A percentile compares a stretch with the other conserved stretches of the same genome.
Evolutionary conservation across 345 rosid genomes (phyloP).

Genomic region (Moringa oleifera): DNA sequence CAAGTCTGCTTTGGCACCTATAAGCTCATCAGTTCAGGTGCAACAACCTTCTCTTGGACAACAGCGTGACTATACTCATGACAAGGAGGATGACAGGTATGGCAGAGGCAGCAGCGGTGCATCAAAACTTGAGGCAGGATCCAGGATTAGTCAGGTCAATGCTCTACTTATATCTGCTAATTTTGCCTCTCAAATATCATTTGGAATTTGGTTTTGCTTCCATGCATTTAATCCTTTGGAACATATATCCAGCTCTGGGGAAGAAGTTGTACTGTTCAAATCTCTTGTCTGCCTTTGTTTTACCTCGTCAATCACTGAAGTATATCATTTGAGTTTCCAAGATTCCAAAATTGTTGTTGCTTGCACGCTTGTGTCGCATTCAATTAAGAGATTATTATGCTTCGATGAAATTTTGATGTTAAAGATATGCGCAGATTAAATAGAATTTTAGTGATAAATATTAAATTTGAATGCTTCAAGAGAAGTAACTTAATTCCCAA

Average conservation of each 20-base stretch:
- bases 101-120: conserved; percentile 34
- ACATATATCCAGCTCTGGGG: neutral
- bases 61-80: conserved; percentile 35
- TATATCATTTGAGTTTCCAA: too few relatives aligned
- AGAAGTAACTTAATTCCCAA: neutral
- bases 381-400: too few relatives aligned
- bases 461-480: too few relatives aligned
- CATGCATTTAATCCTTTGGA: neutral
- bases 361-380: too few relatives aligned
- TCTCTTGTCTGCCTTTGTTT: neutral
- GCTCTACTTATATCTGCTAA: neutral
- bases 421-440: too few relatives aligned
- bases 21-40: conserved; percentile 58
- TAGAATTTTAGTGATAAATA: neutral
- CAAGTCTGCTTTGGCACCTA: conserved; percentile 34
- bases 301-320: neutral
- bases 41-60: conserved; percentile 44
- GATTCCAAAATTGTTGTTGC: too few relatives aligned
- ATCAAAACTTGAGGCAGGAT: conserved; percentile 34
- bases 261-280: neutral
- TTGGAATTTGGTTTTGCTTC: neutral
- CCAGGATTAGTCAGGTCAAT: conserved; percentile 50
- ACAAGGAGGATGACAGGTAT: conserved; percentile 48
- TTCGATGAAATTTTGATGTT: too few relatives aligned
- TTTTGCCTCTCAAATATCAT: neutral